A percentile compares a stretch with the other conserved stretches of the same genome.
phyloP scores from a whole-genome alignment of 306 rosid genomes.

The Pterocarpus santalinus region DNA sequence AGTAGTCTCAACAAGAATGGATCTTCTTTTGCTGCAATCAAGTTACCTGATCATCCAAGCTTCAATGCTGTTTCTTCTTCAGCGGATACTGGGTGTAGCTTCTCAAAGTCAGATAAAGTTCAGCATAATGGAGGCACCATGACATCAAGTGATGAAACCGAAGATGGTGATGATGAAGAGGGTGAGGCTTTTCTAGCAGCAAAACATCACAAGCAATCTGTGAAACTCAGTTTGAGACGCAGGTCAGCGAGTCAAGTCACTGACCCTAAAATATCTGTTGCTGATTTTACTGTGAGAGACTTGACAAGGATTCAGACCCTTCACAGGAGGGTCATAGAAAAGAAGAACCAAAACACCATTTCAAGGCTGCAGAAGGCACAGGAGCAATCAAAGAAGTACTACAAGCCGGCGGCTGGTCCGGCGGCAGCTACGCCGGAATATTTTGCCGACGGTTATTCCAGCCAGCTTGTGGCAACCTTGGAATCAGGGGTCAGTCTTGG shows the following conservation, averaged over 20 bases:
- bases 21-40: conserved; percentile 74
- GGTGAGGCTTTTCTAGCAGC: conserved; percentile 21
- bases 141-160: conserved; percentile 41
- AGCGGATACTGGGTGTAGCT: conserved; percentile 61
- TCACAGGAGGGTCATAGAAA: conserved; percentile 68
- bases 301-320: conserved; percentile 83
- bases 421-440: conserved; percentile 60
- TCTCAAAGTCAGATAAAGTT: conserved; percentile 48
- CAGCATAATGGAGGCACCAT: conserved; percentile 45
- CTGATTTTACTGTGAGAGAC: conserved; percentile 70
- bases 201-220: conserved; percentile 47
- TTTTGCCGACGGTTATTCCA: conserved; percentile 44
- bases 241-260: conserved; percentile 40
- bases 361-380: conserved; percentile 65
- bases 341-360: conserved; percentile 82
- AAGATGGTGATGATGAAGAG: conserved; percentile 35
- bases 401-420: conserved; percentile 43
- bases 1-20: conserved; percentile 56
- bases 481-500: conserved; percentile 94
- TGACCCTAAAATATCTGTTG: conserved; percentile 59
- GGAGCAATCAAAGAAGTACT: conserved; percentile 33
- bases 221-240: conserved; percentile 77
- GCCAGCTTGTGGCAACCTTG: conserved; percentile 87
- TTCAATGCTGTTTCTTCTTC: conserved; percentile 69
- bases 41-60: conserved; percentile 73